Evolutionary conservation across 73 alveolate genomes (phyloP).

Genomic region (Symbiodinium pilosum): DNA sequence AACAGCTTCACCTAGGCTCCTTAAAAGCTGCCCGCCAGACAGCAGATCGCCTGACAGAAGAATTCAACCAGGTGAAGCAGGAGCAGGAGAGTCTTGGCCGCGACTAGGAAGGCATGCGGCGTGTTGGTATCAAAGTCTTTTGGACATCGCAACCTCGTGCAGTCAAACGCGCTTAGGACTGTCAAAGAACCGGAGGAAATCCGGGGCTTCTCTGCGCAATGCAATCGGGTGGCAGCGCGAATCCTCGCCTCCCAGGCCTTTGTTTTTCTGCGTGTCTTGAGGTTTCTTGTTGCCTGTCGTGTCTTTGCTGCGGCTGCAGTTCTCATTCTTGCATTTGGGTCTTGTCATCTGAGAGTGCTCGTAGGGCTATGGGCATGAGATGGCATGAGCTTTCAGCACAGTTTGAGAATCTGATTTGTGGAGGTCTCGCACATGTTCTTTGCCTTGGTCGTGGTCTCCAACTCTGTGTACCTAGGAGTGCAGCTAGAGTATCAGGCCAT

Average conservation of each 20-base stretch:
- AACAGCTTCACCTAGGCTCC: background rate
- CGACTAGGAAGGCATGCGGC: too few relatives aligned
- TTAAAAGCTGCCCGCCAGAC: background rate
- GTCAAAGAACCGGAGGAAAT: background rate
- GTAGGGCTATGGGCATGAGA: too few relatives aligned
- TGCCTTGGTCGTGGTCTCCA: conserved; percentile 65
- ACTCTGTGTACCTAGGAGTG: conserved; percentile 71
- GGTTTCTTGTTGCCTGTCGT: too few relatives aligned
- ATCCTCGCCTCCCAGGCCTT: conserved; percentile 6
- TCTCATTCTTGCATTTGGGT: too few relatives aligned
- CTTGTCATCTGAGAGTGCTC: too few relatives aligned
- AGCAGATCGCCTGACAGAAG: background rate
- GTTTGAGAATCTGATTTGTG: too few relatives aligned
- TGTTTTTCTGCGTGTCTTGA: too few relatives aligned
- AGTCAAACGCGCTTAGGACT: background rate
- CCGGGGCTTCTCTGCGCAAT: background rate
- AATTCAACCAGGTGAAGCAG: background rate
- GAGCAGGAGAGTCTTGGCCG: background rate
- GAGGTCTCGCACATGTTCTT: conserved; percentile 51
- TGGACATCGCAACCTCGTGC: too few relatives aligned
- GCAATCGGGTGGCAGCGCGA: background rate
- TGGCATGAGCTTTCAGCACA: too few relatives aligned
- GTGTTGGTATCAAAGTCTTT: too few relatives aligned
- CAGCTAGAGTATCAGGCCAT: conserved; percentile 42
- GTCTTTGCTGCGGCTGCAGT: too few relatives aligned